Evolutionary conservation across 108 stramenopile species (phyloP).

Genomic region (Ochromonas danica): DNA sequence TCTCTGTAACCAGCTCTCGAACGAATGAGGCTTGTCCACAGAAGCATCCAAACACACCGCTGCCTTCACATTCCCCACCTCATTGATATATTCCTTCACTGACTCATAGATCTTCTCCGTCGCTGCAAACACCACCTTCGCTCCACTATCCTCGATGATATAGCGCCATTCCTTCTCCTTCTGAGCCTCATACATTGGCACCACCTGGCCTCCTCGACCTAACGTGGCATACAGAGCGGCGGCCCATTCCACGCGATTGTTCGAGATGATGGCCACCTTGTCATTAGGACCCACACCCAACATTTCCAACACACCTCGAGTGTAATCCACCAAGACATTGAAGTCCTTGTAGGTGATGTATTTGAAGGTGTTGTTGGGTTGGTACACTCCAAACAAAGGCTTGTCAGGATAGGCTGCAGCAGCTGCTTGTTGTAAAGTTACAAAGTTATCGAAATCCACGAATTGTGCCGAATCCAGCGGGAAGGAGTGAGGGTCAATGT

Average conservation of each 20-base stretch:
- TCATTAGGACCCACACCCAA: slow-evolving; percentile 44
- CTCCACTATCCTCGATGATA: slow-evolving; percentile 82
- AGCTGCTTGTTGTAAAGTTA: background rate
- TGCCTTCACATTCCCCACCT: slow-evolving; percentile 65
- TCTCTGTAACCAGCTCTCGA: background rate
- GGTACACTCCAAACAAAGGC: slow-evolving; percentile 8
- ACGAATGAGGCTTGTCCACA: slow-evolving; percentile 46
- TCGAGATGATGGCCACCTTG: slow-evolving; percentile 79
- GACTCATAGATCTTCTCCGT: slow-evolving; percentile 73
- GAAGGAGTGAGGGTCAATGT: no score
- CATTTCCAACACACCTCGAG: slow-evolving; percentile 32
- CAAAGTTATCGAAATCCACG: slow-evolving; percentile 18
- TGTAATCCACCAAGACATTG: slow-evolving; percentile 46
- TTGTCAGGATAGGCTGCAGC: background rate
- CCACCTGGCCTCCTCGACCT: slow-evolving; percentile 78
- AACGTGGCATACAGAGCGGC: slow-evolving; percentile 77
- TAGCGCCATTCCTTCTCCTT: slow-evolving; percentile 85
- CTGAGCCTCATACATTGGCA: slow-evolving; percentile 97
- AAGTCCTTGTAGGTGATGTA: slow-evolving; percentile 58
- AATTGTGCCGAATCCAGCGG: no score
- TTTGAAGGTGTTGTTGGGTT: slow-evolving; percentile 36
- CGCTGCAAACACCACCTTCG: slow-evolving; percentile 68
- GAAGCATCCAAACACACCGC: slow-evolving; percentile 71
- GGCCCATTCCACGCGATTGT: slow-evolving; percentile 91
- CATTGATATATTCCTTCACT: slow-evolving; percentile 64